phyloP scores from a whole-genome alignment of 2,329 filamentous ascomycete genomes.

The Alternaria sp. region DNA sequence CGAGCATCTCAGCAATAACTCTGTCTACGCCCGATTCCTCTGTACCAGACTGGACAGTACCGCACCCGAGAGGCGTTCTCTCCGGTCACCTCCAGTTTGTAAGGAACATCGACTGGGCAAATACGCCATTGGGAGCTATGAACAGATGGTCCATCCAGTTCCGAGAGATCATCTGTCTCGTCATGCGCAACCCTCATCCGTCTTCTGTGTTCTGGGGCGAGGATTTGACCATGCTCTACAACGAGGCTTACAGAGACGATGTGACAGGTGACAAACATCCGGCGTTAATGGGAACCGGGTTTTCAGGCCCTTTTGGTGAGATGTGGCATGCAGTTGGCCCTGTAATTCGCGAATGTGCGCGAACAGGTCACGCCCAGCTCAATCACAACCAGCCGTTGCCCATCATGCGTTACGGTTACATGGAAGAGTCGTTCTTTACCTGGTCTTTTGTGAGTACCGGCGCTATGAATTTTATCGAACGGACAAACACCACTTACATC shows the following conservation, averaged over 20 bases:
- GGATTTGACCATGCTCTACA: slow-evolving; percentile 51
- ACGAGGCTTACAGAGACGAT: slow-evolving; percentile 51
- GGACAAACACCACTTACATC: not conserved
- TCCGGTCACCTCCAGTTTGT: slow-evolving; percentile 49
- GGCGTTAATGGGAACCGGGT: slow-evolving; percentile 45
- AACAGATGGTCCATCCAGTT: slow-evolving; percentile 59
- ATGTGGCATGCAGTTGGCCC: slow-evolving; percentile 53
- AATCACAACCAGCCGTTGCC: slow-evolving; percentile 43
- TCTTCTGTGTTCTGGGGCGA: slow-evolving; percentile 49
- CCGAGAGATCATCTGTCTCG: slow-evolving; percentile 51
- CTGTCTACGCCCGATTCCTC: slow-evolving; percentile 34
- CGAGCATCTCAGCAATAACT: slow-evolving; percentile 32
- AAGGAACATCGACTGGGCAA: slow-evolving; percentile 58
- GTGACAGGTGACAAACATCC: slow-evolving; percentile 43
- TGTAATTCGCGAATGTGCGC: slow-evolving; percentile 41
- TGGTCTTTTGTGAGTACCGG: slow-evolving; percentile 49
- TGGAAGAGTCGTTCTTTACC: slow-evolving; percentile 53
- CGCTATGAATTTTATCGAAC: not conserved
- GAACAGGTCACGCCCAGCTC: slow-evolving; percentile 40
- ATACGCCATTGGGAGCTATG: slow-evolving; percentile 60
- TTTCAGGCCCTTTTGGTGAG: slow-evolving; percentile 49
- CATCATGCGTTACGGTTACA: slow-evolving; percentile 40
- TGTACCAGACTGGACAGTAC: slow-evolving; percentile 42
- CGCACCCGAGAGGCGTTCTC: slow-evolving; percentile 34
- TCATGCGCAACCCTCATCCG: slow-evolving; percentile 47